Base-by-base conservation (phyloP, 2,329 filamentous ascomycete species). In the Allantophomopsis lycopodina region DNA sequence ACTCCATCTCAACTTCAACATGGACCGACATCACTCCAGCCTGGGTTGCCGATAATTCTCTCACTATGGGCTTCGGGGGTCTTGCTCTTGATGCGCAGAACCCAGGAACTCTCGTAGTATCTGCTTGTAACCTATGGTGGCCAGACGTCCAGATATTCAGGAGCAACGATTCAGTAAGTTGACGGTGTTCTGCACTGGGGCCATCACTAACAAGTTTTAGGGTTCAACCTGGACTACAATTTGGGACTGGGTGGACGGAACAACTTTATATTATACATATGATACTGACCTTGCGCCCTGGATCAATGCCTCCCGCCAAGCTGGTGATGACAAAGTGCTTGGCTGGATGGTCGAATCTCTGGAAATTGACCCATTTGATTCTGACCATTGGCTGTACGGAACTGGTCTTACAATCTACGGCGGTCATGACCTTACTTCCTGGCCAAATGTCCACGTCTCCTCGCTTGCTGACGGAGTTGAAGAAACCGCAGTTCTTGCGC, bases 291-390 rank as follows among this genome's bases (percentile, higher is more conserved):
- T 40, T 17, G 35, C 33, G 0, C 38, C 32, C 28, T 31, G 38
- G 38, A n/a, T 8, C 33, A 23, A 15, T 30, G 50, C 41, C 47
- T 14, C 38, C 40, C 16, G 48, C 44, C 36, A 46, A 39, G 13
- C 48, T 44, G 16, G 44, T 40, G 14, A 48, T 48, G 11, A 40
- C 12, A 35, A 40, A 11, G 43, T 37, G 21, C 53, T 76, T 3
- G 73, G 73, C 1, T 76, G 72, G 71, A 76, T 76, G 73, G 69
- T 76, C 7, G 73, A 76, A 48, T 57, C 65, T 0, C 53, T 76
- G 7, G 68, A 68, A 16, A 76, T 77, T 37, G 61, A 76, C 48
- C 73, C 73, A 0, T 61, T 65, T 18, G 70, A 77, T 47, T 73
- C 69, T 41, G 62, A 75, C 48, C 71, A 75, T 50, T 76, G 70